Conservation (phyloP, 192 early-diverging fungal species). For the Coemansia sp. region DNA sequence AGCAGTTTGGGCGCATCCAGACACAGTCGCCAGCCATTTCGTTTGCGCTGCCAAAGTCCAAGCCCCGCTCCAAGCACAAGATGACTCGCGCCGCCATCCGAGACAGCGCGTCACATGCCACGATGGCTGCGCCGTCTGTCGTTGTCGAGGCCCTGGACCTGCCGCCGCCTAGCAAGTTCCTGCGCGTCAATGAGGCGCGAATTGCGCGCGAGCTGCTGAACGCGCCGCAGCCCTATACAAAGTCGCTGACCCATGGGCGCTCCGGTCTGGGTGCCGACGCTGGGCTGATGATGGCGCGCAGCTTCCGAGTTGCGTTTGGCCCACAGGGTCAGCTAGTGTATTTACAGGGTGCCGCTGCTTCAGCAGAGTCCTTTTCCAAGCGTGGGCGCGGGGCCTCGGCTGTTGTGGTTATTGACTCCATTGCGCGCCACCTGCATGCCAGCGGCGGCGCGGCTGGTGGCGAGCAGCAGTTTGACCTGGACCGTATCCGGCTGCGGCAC, state of each 20-base stretch:
- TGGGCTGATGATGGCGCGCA: slow-evolving; percentile 74
- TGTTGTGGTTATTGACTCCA: slow-evolving; percentile 45
- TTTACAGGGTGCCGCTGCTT: slow-evolving; percentile 4
- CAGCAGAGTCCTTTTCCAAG: background rate
- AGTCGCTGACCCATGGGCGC: slow-evolving; percentile 40
- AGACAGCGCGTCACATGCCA: background rate
- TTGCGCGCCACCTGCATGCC: slow-evolving; percentile 29
- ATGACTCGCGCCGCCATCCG: background rate
- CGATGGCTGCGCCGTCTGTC: slow-evolving; percentile 2
- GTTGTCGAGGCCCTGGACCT: slow-evolving; percentile 27
- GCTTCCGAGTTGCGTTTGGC: slow-evolving; percentile 83
- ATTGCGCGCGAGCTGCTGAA: slow-evolving; percentile 10
- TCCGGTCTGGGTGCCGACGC: slow-evolving; percentile 61
- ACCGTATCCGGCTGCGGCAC: slow-evolving; percentile 8
- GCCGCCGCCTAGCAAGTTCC: slow-evolving; percentile 38
- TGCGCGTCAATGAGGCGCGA: slow-evolving; percentile 24
- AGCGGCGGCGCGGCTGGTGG: background rate
- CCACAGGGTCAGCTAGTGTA: slow-evolving; percentile 65
- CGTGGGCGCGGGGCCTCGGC: slow-evolving; percentile 4
- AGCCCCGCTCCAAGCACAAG: background rate
- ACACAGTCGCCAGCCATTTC: slow-evolving; percentile 13
- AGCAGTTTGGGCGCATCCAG: slow-evolving; percentile 7
- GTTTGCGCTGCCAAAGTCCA: slow-evolving; percentile 4
- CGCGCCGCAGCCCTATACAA: slow-evolving; percentile 20
- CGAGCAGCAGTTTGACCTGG: slow-evolving; percentile 7